phyloP scores from a whole-genome alignment of 2,329 filamentous ascomycete species.

The Zarea fungicola region DNA sequence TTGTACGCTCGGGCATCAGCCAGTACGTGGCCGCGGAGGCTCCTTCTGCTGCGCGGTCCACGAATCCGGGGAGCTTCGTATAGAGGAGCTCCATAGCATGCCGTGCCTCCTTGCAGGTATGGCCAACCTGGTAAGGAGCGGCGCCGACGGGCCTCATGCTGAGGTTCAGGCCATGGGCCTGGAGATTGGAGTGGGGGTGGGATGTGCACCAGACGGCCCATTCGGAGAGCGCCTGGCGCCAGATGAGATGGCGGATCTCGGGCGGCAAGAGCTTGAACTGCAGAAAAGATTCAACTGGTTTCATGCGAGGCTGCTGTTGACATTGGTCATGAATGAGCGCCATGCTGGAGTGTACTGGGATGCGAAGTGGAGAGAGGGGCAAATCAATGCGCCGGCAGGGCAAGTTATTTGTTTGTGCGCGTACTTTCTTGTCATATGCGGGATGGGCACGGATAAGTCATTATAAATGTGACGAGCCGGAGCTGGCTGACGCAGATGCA shows the following conservation, averaged over 20 bases:
- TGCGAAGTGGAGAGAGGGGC: not conserved
- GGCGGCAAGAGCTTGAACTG: conserved; percentile 1
- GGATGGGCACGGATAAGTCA: not conserved
- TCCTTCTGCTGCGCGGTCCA: not conserved
- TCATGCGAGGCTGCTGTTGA: not conserved
- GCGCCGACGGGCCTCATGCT: conserved; percentile 6
- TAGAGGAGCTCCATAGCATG: conserved; percentile 2
- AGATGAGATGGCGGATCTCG: conserved; percentile 5
- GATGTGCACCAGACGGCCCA: conserved; percentile 11
- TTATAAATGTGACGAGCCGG: not conserved
- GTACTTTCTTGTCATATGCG: not conserved
- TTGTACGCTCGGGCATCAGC: conserved; percentile 8
- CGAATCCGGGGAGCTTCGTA: conserved; percentile 2
- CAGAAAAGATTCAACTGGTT: not conserved
- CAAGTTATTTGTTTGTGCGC: not conserved
- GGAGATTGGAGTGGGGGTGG: conserved; percentile 10
- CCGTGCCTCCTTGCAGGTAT: conserved; percentile 9
- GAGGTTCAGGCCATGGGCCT: conserved; percentile 6
- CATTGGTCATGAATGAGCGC: not conserved
- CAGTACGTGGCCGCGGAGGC: conserved; percentile 1
- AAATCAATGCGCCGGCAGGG: not conserved
- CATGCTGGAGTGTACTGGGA: not conserved
- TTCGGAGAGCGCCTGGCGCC: conserved; percentile 6
- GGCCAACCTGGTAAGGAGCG: conserved; percentile 3
- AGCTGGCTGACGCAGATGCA: not conserved